phyloP scores from a whole-genome alignment of 176 grass and related monocot species.

The Ampelocalamus luodianensis region DNA sequence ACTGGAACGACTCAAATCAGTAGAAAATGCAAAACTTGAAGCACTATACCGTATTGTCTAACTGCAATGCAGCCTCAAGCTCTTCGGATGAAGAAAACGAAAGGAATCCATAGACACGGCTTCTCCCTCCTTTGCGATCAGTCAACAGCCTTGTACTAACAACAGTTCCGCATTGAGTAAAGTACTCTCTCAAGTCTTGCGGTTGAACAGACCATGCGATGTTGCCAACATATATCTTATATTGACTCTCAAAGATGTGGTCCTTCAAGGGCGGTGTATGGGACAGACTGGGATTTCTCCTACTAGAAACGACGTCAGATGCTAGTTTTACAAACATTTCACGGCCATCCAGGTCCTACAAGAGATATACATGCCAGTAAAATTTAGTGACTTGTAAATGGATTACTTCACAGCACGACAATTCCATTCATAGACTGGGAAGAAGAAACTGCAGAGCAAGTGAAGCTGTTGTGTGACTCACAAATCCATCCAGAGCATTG shows the following conservation, averaged over 20 bases:
- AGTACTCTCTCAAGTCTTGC: slow-evolving; percentile 64
- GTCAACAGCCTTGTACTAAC: slow-evolving; percentile 65
- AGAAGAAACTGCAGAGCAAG: slow-evolving; percentile 3
- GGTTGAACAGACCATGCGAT: slow-evolving; percentile 70
- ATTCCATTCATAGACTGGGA: background rate
- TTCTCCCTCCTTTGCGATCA: slow-evolving; percentile 74
- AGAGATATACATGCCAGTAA: slow-evolving; percentile 6
- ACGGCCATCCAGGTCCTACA: slow-evolving; percentile 71
- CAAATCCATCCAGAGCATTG: slow-evolving; percentile 63
- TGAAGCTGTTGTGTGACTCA: slow-evolving; percentile 43
- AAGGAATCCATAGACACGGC: slow-evolving; percentile 70
- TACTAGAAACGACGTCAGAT: slow-evolving; percentile 52
- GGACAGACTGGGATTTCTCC: slow-evolving; percentile 44
- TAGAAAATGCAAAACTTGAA: slow-evolving; percentile 3
- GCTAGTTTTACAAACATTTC: slow-evolving; percentile 75
- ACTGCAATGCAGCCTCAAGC: slow-evolving; percentile 51
- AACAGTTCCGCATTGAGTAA: slow-evolving; percentile 63
- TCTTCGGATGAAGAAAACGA: slow-evolving; percentile 68
- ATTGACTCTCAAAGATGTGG: slow-evolving; percentile 66
- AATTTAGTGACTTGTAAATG: background rate
- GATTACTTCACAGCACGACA: background rate
- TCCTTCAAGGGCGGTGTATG: slow-evolving; percentile 63
- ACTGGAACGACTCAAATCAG: background rate
- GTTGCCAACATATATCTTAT: slow-evolving; percentile 80
- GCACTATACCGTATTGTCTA: slow-evolving; percentile 56